Evolutionary conservation across 108 stramenopile species (phyloP).

Genomic region (Discostella pseudostelligera): DNA sequence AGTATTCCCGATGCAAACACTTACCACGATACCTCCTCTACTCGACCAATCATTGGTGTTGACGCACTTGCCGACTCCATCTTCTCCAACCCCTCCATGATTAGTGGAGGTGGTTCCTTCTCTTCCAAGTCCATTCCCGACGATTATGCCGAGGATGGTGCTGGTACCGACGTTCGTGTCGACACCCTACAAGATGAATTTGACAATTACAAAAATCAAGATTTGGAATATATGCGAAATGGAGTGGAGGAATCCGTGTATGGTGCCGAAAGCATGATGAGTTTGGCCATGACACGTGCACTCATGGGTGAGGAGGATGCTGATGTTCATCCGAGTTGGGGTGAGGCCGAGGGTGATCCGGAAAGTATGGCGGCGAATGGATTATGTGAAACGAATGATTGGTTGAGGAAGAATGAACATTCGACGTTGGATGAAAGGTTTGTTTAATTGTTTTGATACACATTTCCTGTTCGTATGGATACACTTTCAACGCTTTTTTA

Average conservation of each 20-base stretch:
- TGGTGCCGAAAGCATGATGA: slow-evolving; percentile 80
- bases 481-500: neutral
- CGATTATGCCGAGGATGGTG: slow-evolving; percentile 19
- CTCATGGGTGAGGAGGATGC: slow-evolving; percentile 71
- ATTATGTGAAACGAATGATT: slow-evolving; percentile 71
- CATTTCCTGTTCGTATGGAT: no score
- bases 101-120: slow-evolving; percentile 48
- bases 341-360: slow-evolving; percentile 31
- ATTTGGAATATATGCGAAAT: slow-evolving; percentile 66
- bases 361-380: slow-evolving; percentile 74
- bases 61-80: slow-evolving; percentile 26
- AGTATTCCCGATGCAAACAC: neutral
- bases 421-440: slow-evolving; percentile 58
- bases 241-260: slow-evolving; percentile 58
- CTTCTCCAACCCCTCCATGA: slow-evolving; percentile 56
- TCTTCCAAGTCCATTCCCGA: slow-evolving; percentile 49
- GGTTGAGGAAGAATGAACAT: slow-evolving; percentile 69
- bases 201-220: slow-evolving; percentile 79
- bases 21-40: slow-evolving; percentile 2
- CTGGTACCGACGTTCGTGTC: neutral
- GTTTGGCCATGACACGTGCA: slow-evolving; percentile 72
- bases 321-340: slow-evolving; percentile 29
- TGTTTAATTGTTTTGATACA: slow-evolving; percentile 10
- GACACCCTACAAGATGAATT: slow-evolving; percentile 70
- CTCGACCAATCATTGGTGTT: neutral